Percentiles rank a stretch among this genome's conserved stretches.
Evolutionary conservation across 352 stramenopile species (phyloP).

Genomic region (Globisporangium yorkense): DNA sequence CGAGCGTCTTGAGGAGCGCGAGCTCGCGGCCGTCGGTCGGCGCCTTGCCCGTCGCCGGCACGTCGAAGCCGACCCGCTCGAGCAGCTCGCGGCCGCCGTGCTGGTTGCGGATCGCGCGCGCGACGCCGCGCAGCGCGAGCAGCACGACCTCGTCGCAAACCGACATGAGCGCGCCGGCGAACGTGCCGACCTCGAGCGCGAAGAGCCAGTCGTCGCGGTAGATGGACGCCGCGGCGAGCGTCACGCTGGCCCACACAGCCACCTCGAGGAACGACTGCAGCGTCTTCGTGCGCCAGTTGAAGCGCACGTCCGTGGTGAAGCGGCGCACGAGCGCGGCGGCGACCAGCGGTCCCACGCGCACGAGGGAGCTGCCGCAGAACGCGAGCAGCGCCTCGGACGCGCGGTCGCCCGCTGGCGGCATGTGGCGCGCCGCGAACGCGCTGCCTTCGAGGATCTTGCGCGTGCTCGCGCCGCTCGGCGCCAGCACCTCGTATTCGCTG

Average conservation of each 20-base stretch:
- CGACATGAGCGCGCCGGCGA: slow-evolving; percentile 76
- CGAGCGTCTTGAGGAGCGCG: slow-evolving; percentile 67
- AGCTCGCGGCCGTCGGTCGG: slow-evolving; percentile 64
- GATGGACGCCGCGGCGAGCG: slow-evolving; percentile 52
- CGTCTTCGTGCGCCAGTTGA: slow-evolving; percentile 81
- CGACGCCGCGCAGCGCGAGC: slow-evolving; percentile 54
- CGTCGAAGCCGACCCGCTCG: slow-evolving; percentile 60
- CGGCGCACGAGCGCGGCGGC: slow-evolving; percentile 42
- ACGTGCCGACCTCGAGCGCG: slow-evolving; percentile 62
- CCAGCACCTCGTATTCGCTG: slow-evolving; percentile 16
- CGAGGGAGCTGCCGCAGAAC: slow-evolving; percentile 56
- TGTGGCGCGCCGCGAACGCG: slow-evolving; percentile 46
- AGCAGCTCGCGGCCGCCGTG: slow-evolving; percentile 48
- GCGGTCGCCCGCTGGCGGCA: slow-evolving; percentile 36
- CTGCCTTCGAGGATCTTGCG: slow-evolving; percentile 43
- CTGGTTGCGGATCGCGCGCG: slow-evolving; percentile 68
- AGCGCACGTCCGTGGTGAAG: slow-evolving; percentile 69
- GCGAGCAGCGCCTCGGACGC: slow-evolving; percentile 48
- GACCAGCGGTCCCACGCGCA: slow-evolving; percentile 46
- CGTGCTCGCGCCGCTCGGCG: slow-evolving; percentile 19
- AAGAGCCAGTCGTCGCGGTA: slow-evolving; percentile 45
- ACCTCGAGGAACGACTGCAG: slow-evolving; percentile 82
- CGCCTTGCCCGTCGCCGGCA: slow-evolving; percentile 61
- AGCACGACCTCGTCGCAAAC: slow-evolving; percentile 74
- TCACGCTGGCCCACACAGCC: slow-evolving; percentile 65